Evolutionary conservation across 148 eudicot genomes (phyloP).

Genomic region (Rhododendron mucronatum): DNA sequence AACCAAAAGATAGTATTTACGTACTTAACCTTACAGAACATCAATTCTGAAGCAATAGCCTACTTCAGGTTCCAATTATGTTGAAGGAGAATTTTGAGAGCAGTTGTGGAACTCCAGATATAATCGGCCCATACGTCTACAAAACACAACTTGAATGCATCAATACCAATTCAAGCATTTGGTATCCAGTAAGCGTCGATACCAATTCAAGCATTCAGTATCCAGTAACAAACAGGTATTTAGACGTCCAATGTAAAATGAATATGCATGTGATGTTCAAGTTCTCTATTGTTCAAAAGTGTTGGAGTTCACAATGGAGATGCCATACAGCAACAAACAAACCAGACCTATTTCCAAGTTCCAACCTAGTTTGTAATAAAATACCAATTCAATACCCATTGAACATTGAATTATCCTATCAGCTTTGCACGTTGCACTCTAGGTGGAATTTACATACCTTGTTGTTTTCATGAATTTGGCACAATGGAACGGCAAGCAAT

Average conservation of each 20-base stretch:
- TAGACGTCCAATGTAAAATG: background rate
- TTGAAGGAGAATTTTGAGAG: slow-evolving; percentile 60
- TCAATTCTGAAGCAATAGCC: background rate
- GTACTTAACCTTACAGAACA: background rate
- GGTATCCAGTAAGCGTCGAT: background rate
- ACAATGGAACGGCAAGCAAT: slow-evolving; percentile 68
- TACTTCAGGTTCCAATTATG: slow-evolving; percentile 33
- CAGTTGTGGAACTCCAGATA: slow-evolving; percentile 67
- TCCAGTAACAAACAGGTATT: background rate
- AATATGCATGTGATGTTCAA: background rate
- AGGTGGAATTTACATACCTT: slow-evolving; percentile 34
- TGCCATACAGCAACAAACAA: background rate
- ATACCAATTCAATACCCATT: slow-evolving; percentile 3
- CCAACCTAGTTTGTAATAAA: background rate
- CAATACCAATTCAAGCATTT: background rate
- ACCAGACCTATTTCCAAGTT: background rate
- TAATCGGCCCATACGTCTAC: slow-evolving; percentile 63
- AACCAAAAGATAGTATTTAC: background rate
- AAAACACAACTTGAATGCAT: background rate
- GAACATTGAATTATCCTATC: background rate
- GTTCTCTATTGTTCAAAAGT: background rate
- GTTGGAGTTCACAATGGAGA: background rate
- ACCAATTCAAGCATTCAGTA: background rate
- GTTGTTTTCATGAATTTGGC: slow-evolving; percentile 53
- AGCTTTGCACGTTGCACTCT: background rate